Evolutionary conservation across 169 alveolate genomes (phyloP).

Genomic region (Cardiosporidium cionae): DNA sequence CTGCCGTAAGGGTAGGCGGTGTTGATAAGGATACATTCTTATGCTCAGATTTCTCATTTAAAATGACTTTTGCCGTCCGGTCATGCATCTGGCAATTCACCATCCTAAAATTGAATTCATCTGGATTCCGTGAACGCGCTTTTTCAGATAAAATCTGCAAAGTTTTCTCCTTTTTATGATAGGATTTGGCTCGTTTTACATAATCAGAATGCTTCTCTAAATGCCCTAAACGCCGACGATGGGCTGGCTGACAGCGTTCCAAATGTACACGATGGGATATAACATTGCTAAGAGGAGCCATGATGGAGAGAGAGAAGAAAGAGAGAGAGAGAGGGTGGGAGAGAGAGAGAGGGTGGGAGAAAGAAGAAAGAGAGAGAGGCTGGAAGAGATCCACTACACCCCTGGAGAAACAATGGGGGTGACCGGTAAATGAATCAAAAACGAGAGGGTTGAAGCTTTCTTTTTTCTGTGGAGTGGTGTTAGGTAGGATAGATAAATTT

Average conservation of each 20-base stretch:
- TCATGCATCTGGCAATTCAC: background rate
- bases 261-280: background rate
- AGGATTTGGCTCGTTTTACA: slow-evolving; percentile 2
- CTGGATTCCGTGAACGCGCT: slow-evolving; percentile 6
- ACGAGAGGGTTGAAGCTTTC: no score
- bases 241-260: slow-evolving; percentile 11
- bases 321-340: background rate
- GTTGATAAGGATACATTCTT: background rate
- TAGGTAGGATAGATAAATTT: no score
- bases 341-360: background rate
- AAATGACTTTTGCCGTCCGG: background rate
- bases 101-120: slow-evolving; percentile 11
- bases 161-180: slow-evolving; percentile 12
- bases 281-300: background rate
- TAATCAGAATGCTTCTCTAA: slow-evolving; percentile 20
- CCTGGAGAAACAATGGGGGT: no score
- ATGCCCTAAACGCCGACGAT: slow-evolving; percentile 4
- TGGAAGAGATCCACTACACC: no score
- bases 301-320: background rate
- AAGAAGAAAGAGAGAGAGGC: no score
- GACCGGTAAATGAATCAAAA: no score
- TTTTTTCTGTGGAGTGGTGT: no score
- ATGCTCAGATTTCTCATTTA: background rate
- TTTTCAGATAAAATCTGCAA: background rate
- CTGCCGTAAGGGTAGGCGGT: background rate